These are phyloP conservation scores for Saturnispora saitoi DNA, from an alignment of 805 yeast species.

Conservation along the genomic window DNA sequence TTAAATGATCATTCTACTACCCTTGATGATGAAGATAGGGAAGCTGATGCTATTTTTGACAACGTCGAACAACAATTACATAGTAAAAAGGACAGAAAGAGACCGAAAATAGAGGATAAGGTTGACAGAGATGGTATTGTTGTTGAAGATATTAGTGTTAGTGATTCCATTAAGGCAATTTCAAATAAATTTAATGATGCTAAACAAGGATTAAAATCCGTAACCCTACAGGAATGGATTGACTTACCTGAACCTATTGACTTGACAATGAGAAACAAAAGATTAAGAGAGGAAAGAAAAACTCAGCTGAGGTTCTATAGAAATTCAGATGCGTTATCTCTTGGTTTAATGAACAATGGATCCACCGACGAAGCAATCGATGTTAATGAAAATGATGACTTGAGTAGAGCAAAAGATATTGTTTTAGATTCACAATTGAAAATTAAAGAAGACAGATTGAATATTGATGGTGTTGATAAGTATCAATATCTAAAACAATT, in stretches of 20 bases:
- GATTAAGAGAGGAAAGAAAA: constrained; percentile 55
- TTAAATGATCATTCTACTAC: constrained; percentile 9
- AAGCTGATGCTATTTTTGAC: constrained; percentile 65
- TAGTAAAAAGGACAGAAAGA: constrained; percentile 27
- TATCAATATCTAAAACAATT: constrained; percentile 37
- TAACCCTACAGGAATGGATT: constrained; percentile 71
- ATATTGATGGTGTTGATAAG: constrained; percentile 30
- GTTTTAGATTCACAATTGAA: constrained; percentile 47
- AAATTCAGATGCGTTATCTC: constrained; percentile 63
- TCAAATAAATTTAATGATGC: constrained; percentile 58
- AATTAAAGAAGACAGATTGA: constrained; percentile 27
- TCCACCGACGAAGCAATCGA: constrained; percentile 19
- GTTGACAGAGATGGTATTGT: constrained; percentile 5
- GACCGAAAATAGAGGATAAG: constrained; percentile 18
- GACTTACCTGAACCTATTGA: constrained; percentile 83
- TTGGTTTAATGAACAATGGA: constrained; percentile 27
- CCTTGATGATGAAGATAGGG: constrained; percentile 44
- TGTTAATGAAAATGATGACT: constrained; percentile 31
- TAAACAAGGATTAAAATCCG: constrained; percentile 49
- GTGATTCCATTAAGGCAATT: constrained; percentile 27
- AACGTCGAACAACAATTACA: constrained; percentile 48
- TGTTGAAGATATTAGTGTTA: constrained; percentile 16
- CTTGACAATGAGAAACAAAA: constrained; percentile 68
- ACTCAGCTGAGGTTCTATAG: constrained; percentile 67
- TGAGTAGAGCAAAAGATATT: constrained; percentile 56